Conservation (phyloP, 768 basidiomycete genomes). For the Galerina marginata region DNA sequence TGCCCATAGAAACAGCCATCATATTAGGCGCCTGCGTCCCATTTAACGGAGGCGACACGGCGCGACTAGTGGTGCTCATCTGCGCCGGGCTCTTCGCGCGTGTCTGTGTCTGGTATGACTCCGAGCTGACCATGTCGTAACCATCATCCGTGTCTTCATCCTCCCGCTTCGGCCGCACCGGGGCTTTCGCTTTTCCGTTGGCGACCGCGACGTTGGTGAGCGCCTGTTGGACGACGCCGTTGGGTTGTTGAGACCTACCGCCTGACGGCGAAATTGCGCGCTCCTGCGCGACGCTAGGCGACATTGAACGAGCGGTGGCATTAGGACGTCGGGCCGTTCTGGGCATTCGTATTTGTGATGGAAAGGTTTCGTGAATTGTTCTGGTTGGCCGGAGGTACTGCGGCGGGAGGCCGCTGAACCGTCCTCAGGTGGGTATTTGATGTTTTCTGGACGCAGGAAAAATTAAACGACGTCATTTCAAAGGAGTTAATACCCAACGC, state of each 20-base stretch:
- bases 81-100: slow-evolving; percentile 66
- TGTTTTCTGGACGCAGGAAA: slow-evolving; percentile 63
- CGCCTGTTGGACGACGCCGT: slow-evolving; percentile 44
- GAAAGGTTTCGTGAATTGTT: slow-evolving; percentile 56
- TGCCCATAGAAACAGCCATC: slow-evolving; percentile 56
- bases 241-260: slow-evolving; percentile 50
- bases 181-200: slow-evolving; percentile 56
- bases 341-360: slow-evolving; percentile 36
- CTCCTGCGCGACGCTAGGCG: slow-evolving; percentile 67
- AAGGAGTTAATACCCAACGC: slow-evolving; percentile 34
- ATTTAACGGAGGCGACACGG: slow-evolving; percentile 60
- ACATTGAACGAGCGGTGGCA: slow-evolving; percentile 61
- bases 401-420: slow-evolving; percentile 36
- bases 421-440: slow-evolving; percentile 84
- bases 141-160: slow-evolving; percentile 52
- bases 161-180: slow-evolving; percentile 54
- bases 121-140: slow-evolving; percentile 56
- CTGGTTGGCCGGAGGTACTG: slow-evolving; percentile 33
- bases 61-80: slow-evolving; percentile 48
- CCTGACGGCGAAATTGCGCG: slow-evolving; percentile 69
- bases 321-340: slow-evolving; percentile 26
- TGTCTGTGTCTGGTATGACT: slow-evolving; percentile 40
- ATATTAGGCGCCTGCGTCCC: slow-evolving; percentile 54
- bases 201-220: slow-evolving; percentile 29
- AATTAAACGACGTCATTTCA: too few relatives aligned